Base-by-base conservation (phyloP, 768 basidiomycete species). In the Daedalea quercina region DNA sequence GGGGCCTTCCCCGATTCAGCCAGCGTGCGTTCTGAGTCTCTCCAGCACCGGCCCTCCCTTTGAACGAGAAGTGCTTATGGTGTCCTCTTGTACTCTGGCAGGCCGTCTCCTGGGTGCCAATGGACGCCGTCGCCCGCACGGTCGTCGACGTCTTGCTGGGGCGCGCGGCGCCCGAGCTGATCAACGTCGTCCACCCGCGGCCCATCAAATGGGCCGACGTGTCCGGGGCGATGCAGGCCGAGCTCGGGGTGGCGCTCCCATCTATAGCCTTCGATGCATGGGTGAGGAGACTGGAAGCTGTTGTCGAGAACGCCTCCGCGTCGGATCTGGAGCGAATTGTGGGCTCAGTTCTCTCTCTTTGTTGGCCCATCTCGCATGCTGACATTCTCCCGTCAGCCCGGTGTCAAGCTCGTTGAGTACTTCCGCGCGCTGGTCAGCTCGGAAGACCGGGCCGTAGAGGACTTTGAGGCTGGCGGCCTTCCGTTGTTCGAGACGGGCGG, bases 161-260 rank as follows among this genome's bases (percentile, higher is more conserved):
- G n/a, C 17, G 33, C 49, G 57, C 26, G 13, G n/a, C 35, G 11
- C 47, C 58, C 0, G 41, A 44, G 12, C 19, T 61, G 15, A 15
- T 59, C 24, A 61, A 61, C 52, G 54, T 61, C 25, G 53, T 57
- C 17, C 60, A 61, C 43, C 60, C 60, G 0, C 50, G 54, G 6
- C 55, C 56, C 7, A 37, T 44, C 19, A 28, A 42, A 13, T 61
- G 60, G 60, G 7, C 13, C 9, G 51, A 44, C 2, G 31, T 46
- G 24, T 9, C 23, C 17, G 31, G 17, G 3, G 42, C 28, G 17
- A 28, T 52, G 24, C 44, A 46, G 23, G 51, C 19, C 9, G 51
- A 24, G 26, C 23, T 52, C 8, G 51, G 31, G 6, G 15, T 44
- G 13, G 28, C 22, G 13, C 44, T 52, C 9, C 51, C 51, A 4